Evolutionary conservation across 164 flowering plant species (phyloP).

Genomic region (Tetrastigma voinierianum): DNA sequence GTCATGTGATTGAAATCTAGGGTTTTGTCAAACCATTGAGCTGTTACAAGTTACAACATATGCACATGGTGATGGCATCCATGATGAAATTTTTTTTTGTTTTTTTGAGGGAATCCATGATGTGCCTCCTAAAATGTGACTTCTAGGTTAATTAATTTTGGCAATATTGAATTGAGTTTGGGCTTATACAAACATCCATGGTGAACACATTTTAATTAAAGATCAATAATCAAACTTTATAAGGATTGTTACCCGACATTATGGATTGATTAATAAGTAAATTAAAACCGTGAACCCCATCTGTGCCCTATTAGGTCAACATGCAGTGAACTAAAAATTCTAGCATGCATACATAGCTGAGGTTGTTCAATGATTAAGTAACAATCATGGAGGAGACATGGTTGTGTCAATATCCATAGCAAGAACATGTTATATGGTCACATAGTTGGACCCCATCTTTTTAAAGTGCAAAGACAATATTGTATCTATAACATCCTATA

Average conservation of each 20-base stretch:
- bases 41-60: no score
- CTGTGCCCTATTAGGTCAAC: neutral
- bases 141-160: no score
- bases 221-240: neutral
- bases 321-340: neutral
- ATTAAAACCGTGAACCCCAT: neutral
- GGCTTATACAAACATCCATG: no score
- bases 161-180: no score
- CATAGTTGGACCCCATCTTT: neutral
- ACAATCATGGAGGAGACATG: conserved; percentile 6
- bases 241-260: neutral
- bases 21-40: no score
- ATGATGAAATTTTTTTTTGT: no score
- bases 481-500: no score
- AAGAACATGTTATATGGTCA: conserved; percentile 5
- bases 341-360: neutral
- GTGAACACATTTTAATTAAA: neutral
- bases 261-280: neutral
- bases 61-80: no score
- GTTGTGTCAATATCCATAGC: neutral
- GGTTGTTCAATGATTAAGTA: neutral
- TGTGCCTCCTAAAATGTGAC: no score
- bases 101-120: no score
- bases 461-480: neutral
- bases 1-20: no score